phyloP scores from a whole-genome alignment of 164 flowering plant genomes.

The Protea cynaroides region DNA sequence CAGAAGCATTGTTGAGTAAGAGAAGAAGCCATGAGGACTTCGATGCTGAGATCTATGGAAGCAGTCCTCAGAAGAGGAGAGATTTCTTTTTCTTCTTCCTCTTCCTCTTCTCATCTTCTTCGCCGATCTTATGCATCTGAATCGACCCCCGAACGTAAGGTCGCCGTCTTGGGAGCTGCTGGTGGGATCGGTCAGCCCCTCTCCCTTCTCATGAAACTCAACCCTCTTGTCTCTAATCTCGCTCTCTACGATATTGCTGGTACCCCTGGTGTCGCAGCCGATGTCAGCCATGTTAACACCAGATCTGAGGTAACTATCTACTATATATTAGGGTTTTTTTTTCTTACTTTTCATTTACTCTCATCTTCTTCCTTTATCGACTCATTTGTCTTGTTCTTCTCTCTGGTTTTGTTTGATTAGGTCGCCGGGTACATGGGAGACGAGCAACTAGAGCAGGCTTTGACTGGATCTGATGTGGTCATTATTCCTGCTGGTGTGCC shows the following conservation, averaged over 20 bases:
- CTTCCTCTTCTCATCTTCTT: not conserved
- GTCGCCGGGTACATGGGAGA: slow-evolving; percentile 71
- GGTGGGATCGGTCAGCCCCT: too few species aligned
- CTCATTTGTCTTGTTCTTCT: too few species aligned
- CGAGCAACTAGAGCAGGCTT: slow-evolving; percentile 64
- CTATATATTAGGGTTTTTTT: too few species aligned
- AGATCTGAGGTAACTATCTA: not conserved
- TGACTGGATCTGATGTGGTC: slow-evolving; percentile 78
- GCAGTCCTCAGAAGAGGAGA: too few species aligned
- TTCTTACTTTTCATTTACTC: too few species aligned
- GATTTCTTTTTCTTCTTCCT: not conserved
- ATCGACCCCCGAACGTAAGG: not conserved
- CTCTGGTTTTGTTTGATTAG: slow-evolving; percentile 18
- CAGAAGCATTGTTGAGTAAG: too few species aligned
- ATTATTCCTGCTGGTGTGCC: slow-evolving; percentile 98
- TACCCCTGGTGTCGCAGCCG: not conserved
- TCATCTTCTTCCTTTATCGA: too few species aligned
- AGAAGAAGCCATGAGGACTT: too few species aligned
- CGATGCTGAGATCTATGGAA: too few species aligned
- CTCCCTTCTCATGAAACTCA: not conserved
- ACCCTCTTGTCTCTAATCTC: not conserved
- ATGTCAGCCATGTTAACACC: not conserved
- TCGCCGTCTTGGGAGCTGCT: not conserved
- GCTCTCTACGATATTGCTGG: not conserved
- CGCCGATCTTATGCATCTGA: too few species aligned